These are phyloP conservation scores for Boletus barrowsii DNA, from an alignment of 768 basidiomycete species.

Conservation along the genomic window DNA sequence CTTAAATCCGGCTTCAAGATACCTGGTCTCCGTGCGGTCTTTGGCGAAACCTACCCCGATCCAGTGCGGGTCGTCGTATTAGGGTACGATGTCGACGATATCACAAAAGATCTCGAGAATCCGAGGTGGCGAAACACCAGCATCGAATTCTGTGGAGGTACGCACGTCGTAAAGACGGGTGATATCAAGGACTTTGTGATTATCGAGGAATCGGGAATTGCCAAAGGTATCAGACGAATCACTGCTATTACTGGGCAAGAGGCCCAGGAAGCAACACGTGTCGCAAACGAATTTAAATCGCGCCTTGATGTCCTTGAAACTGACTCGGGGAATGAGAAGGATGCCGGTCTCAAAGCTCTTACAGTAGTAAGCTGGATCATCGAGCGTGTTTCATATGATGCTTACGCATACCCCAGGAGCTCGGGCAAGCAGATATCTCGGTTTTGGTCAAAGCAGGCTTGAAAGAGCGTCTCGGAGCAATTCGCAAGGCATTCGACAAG, in stretches of 20 bases:
- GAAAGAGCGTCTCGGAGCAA: conserved; percentile 63
- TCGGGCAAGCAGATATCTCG: conserved; percentile 87
- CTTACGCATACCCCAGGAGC: conserved; percentile 54
- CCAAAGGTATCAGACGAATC: conserved; percentile 95
- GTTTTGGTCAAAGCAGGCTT: conserved; percentile 77
- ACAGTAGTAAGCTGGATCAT: conserved; percentile 52
- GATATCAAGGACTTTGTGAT: conserved; percentile 97
- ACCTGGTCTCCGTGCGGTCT: conserved; percentile 93
- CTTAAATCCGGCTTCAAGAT: conserved; percentile 79
- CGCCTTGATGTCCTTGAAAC: conserved; percentile 61
- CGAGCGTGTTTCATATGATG: neutral
- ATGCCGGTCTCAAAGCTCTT: conserved; percentile 80
- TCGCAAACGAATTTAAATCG: conserved; percentile 59
- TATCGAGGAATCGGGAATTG: conserved; percentile 94
- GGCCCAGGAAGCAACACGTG: conserved; percentile 74
- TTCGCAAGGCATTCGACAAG: conserved; percentile 84
- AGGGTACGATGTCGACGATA: conserved; percentile 84
- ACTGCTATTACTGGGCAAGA: conserved; percentile 94
- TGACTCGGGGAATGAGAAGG: conserved; percentile 75
- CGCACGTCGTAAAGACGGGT: conserved; percentile 96
- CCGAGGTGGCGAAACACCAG: conserved; percentile 89
- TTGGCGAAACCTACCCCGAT: conserved; percentile 97
- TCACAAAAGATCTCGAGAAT: conserved; percentile 80
- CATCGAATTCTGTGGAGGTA: conserved; percentile 98
- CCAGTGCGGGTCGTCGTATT: conserved; percentile 94